Base-by-base conservation (phyloP, 805 yeast species). In the Teunomyces stri region DNA sequence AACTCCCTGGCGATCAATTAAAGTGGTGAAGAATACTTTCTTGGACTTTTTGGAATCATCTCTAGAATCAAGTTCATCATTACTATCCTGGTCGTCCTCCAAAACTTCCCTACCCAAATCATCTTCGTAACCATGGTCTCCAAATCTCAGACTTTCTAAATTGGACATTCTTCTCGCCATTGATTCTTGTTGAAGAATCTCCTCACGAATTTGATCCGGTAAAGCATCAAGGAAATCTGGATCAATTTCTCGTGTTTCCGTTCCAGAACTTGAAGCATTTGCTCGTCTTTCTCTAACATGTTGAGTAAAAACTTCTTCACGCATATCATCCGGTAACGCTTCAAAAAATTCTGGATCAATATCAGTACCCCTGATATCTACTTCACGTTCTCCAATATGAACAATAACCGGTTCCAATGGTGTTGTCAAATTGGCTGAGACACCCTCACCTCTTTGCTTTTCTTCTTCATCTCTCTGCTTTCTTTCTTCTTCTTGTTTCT, bases 321-420 rank as follows among this genome's bases (percentile, higher is more conserved):
- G 74, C 87, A 91, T 87, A 45, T 88, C 94, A 38, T 89, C 96
- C 0, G 97, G 97, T 31, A 91, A 74, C 0, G 96, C 97, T 56
- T 85, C 86, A 50, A 91, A 72, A 61, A 89, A 91, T 54, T 87
- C 92, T 0, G 96, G 96, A 66, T 91, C 97, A 49, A 91, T 89
- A 46, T 88, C 97, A 2, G 96, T 84, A 0, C 94, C 96, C 35
- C 91, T 79, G 31, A 91, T 87, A 60, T 91, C 95, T 30, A 91
- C 90, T 43, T 83, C 82, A 22, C 84, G 67, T 20, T 86, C 95
- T 31, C 89, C 90, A 53, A 91, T 85, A 10, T 72, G 72, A 3
- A 91, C 89, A 70, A 76, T 78, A 0, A 87, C 73, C 0, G 95
- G 91, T 6, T 64, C 74, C 3, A 52, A 51, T 3, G 61, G 57